A percentile compares a stretch with the other conserved stretches of the same genome.
Evolutionary conservation across 148 eudicot genomes (phyloP).

Genomic region (Silene latifolia): DNA sequence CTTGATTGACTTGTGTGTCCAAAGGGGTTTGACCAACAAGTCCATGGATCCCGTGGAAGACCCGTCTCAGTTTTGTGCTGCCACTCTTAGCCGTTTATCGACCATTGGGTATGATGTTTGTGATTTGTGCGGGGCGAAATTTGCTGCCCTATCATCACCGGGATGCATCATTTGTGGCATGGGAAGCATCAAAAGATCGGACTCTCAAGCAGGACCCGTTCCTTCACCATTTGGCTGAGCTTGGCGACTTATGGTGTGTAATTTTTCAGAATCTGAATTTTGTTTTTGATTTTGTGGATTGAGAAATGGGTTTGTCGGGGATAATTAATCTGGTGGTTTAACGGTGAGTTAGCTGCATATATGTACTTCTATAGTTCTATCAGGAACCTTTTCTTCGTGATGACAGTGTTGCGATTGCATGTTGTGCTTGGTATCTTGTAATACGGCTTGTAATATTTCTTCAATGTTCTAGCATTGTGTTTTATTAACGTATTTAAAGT

Average conservation of each 20-base stretch:
- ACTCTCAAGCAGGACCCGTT: constrained; percentile 68
- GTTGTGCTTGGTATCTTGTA: not conserved
- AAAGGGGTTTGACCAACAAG: constrained; percentile 82
- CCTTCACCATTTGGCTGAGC: constrained; percentile 88
- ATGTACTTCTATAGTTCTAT: not conserved
- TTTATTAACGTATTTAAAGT: too few relatives aligned
- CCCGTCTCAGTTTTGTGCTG: constrained; percentile 96
- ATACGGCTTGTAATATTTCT: not conserved
- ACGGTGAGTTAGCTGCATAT: constrained; percentile 9
- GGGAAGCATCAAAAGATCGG: constrained; percentile 97
- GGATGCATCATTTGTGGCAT: constrained; percentile 97
- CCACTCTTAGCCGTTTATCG: constrained; percentile 92
- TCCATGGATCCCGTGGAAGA: constrained; percentile 92
- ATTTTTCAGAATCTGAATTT: not conserved
- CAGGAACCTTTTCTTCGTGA: not conserved
- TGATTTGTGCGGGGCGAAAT: constrained; percentile 93
- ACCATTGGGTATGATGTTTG: constrained; percentile 96
- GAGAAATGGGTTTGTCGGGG: not conserved
- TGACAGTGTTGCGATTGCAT: not conserved
- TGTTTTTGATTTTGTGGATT: constrained; percentile 9
- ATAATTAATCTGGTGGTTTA: not conserved
- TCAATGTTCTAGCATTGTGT: not conserved
- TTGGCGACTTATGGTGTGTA: not conserved
- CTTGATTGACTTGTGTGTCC: constrained; percentile 82
- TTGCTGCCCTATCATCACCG: constrained; percentile 82